Conservation (phyloP, 106 monocot genomes). For the Dactylorhiza incarnata region DNA sequence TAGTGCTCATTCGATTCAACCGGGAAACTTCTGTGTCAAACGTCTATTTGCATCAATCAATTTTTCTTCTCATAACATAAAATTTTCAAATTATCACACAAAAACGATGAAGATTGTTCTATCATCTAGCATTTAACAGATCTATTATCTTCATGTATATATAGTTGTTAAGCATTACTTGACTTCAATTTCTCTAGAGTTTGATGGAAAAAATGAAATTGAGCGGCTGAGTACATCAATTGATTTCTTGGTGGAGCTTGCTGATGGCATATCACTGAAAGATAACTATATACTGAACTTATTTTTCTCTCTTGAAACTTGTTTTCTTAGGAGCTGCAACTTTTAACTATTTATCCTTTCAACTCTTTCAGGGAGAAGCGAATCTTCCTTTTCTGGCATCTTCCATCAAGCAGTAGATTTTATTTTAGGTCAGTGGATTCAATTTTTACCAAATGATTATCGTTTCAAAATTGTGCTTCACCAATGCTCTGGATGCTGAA, state of each 20-base stretch:
- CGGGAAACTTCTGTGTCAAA: not conserved
- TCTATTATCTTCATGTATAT: not conserved
- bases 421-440: conserved; percentile 47
- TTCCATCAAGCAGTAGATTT: conserved; percentile 74
- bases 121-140: not conserved
- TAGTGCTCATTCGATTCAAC: not conserved
- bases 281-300: conserved; percentile 9
- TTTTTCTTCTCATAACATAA: not conserved
- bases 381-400: conserved; percentile 42
- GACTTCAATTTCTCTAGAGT: conserved; percentile 17
- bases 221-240: conserved; percentile 40
- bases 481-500: no score
- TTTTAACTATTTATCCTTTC: conserved; percentile 6
- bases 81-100: not conserved
- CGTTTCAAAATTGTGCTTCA: not conserved
- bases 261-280: conserved; percentile 18
- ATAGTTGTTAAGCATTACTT: not conserved
- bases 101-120: not conserved
- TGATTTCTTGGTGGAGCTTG: conserved; percentile 62
- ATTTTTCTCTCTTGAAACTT: not conserved
- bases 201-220: conserved; percentile 44
- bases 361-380: conserved; percentile 26
- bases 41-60: not conserved
- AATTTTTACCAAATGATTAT: not conserved
- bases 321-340: not conserved